Evolutionary conservation across 2,329 filamentous ascomycete species (phyloP).

Genomic region (Leptodontidium sp.): DNA sequence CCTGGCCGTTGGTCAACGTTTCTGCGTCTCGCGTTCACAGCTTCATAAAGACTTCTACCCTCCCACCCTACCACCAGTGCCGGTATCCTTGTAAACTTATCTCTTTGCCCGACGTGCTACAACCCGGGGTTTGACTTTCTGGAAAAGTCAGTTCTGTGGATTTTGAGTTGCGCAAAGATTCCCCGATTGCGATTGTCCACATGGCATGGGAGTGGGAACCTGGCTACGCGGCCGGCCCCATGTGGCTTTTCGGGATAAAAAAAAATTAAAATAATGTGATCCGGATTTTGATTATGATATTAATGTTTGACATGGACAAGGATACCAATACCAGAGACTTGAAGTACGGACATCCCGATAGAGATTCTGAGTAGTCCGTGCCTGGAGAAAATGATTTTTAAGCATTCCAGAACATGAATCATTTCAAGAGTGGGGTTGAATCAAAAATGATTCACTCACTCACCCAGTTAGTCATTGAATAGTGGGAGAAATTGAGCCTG

Average conservation of each 20-base stretch:
- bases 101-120: background rate
- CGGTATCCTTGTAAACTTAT: too few relatives aligned
- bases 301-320: background rate
- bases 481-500: too few relatives aligned
- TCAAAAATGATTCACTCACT: background rate
- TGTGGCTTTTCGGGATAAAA: background rate
- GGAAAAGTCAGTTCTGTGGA: background rate
- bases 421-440: background rate
- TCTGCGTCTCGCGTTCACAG: background rate
- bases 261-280: background rate
- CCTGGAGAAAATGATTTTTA: background rate
- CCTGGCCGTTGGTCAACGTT: background rate
- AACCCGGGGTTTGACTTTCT: background rate
- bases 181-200: background rate
- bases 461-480: too few relatives aligned
- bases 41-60: background rate
- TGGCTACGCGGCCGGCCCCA: background rate
- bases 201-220: background rate
- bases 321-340: too few relatives aligned
- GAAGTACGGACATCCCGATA: background rate
- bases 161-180: background rate
- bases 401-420: background rate
- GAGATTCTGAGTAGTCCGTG: background rate
- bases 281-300: background rate
- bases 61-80: too few relatives aligned